Conservation (phyloP, 164 flowering plant genomes). For the Magnolia officinalis region DNA sequence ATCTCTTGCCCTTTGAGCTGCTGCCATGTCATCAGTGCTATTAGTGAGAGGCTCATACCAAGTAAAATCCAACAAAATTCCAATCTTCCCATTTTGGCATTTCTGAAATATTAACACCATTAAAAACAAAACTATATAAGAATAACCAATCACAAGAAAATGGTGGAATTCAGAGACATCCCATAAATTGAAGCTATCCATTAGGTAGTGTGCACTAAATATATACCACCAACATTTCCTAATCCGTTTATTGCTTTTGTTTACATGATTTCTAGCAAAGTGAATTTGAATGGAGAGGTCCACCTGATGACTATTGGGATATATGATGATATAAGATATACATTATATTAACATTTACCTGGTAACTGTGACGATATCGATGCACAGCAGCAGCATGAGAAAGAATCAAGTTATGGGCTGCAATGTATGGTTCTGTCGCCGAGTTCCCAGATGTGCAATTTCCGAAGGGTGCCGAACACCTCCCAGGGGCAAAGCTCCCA, state of each 20-base stretch:
- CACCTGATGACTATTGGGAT: constrained; percentile 13
- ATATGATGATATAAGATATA: constrained; percentile 5
- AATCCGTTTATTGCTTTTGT: too few species aligned
- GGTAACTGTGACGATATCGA: constrained; percentile 55
- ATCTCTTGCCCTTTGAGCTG: constrained; percentile 22
- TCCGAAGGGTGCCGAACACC: constrained; percentile 56
- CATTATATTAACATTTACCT: constrained; percentile 20
- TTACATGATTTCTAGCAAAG: too few species aligned
- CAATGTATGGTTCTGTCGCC: constrained; percentile 71
- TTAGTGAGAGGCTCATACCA: constrained; percentile 27
- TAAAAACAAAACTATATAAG: too few species aligned
- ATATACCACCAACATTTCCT: too few species aligned
- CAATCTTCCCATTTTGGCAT: constrained; percentile 14
- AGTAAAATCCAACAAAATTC: constrained; percentile 21
- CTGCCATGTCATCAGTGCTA: constrained; percentile 6
- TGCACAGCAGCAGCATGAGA: constrained; percentile 57
- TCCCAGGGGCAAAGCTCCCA: constrained; percentile 59
- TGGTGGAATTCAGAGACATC: too few species aligned
- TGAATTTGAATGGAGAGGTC: too few species aligned
- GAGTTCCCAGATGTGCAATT: constrained; percentile 66
- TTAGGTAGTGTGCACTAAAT: too few species aligned
- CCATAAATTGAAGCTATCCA: too few species aligned
- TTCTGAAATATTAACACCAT: neutral
- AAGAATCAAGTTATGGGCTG: constrained; percentile 55
- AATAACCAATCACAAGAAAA: too few species aligned